These are phyloP conservation scores for Eucalyptus erythrocorys DNA, from an alignment of 345 rosid genomes.

Conservation along the genomic window DNA sequence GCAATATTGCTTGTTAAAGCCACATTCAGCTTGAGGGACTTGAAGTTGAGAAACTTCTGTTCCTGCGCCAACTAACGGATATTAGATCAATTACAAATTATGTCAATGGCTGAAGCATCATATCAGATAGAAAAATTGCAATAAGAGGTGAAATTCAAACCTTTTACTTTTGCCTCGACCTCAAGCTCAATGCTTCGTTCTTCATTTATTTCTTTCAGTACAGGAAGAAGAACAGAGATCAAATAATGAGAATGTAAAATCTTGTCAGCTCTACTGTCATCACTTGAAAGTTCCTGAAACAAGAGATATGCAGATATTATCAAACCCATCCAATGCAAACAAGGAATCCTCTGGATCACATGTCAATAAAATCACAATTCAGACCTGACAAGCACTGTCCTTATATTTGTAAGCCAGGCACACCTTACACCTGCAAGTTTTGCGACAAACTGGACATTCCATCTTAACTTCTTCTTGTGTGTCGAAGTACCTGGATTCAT, in stretches of 20 bases:
- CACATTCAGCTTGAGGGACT: constrained; percentile 28
- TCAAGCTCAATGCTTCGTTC: constrained; percentile 50
- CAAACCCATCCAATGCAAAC: not conserved
- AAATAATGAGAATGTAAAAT: constrained; percentile 72
- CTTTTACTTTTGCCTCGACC: constrained; percentile 58
- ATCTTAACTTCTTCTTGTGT: constrained; percentile 67
- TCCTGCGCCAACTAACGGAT: constrained; percentile 15
- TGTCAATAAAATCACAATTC: constrained; percentile 14
- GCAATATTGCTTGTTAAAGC: constrained; percentile 26
- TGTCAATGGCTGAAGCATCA: not conserved
- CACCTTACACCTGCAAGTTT: constrained; percentile 69
- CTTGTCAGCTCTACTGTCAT: constrained; percentile 45
- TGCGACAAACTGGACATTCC: constrained; percentile 80
- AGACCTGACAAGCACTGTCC: constrained; percentile 73
- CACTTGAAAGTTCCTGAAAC: constrained; percentile 49
- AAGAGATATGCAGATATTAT: not conserved
- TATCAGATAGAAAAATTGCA: not conserved
- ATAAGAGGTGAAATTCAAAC: constrained; percentile 8
- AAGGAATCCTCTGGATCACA: not conserved
- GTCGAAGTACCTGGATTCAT: constrained; percentile 42
- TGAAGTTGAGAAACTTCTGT: constrained; percentile 30
- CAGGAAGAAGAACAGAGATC: constrained; percentile 91
- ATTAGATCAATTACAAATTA: not conserved
- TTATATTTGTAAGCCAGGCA: constrained; percentile 45
- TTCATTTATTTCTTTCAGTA: constrained; percentile 60